phyloP scores from a whole-genome alignment of 2,329 filamentous ascomycete species.

The Echinosphaeria canescens region DNA sequence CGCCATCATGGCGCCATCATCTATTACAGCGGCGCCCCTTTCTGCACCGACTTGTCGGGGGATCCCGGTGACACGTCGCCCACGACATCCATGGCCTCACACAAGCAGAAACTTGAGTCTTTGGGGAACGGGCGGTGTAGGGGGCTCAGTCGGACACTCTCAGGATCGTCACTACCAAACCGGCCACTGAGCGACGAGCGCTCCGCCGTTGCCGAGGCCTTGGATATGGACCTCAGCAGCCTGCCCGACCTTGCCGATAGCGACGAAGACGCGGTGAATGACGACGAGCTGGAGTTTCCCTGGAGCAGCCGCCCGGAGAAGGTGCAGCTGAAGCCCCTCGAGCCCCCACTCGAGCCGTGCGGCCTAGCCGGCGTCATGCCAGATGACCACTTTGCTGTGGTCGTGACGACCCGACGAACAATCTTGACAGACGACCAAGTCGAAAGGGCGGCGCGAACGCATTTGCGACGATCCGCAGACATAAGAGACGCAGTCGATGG shows the following conservation, averaged over 20 bases:
- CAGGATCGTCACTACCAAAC: slow-evolving; percentile 25
- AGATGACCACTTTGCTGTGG: slow-evolving; percentile 40
- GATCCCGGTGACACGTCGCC: slow-evolving; percentile 30
- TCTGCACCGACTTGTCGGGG: slow-evolving; percentile 61
- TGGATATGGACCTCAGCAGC: slow-evolving; percentile 9
- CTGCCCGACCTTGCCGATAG: slow-evolving; percentile 10
- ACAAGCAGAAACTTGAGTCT: slow-evolving; percentile 13
- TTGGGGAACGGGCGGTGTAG: slow-evolving; percentile 3
- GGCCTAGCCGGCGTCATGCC: slow-evolving; percentile 36
- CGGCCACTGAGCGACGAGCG: slow-evolving; percentile 23
- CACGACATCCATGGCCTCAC: slow-evolving; percentile 24
- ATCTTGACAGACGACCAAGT: slow-evolving; percentile 2
- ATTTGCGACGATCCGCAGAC: slow-evolving; percentile 4
- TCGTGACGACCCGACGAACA: slow-evolving; percentile 21
- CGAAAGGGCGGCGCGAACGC: slow-evolving; percentile 1
- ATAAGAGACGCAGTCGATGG: slow-evolving; percentile 15
- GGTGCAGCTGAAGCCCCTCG: slow-evolving; percentile 16
- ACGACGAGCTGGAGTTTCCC: slow-evolving; percentile 19
- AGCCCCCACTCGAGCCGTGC: slow-evolving; percentile 31
- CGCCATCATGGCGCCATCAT: slow-evolving; percentile 54
- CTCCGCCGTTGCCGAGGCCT: slow-evolving; percentile 4
- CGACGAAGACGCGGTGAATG: slow-evolving; percentile 13
- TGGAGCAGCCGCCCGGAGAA: slow-evolving; percentile 22
- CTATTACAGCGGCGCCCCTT: slow-evolving; percentile 62
- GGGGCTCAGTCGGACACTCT: slow-evolving; percentile 16